Conservation (phyloP, 495 filamentous ascomycete genomes). For the Penicillium mononematosum region DNA sequence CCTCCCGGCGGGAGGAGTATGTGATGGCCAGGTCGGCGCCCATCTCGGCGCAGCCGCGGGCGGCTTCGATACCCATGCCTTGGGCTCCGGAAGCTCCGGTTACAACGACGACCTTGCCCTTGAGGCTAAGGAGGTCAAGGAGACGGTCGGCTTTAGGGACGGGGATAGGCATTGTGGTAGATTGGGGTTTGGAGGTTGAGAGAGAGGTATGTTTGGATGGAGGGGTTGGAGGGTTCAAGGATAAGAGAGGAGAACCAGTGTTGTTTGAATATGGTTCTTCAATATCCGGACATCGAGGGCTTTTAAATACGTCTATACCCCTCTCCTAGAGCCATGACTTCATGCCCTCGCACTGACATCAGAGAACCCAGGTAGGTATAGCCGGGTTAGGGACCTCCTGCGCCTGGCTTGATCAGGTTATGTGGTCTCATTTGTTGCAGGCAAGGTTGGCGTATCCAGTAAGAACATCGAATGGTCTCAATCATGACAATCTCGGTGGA, state of each 20-base stretch:
- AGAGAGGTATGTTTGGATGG: neutral
- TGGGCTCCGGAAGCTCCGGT: slow-evolving; percentile 68
- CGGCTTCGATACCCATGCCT: slow-evolving; percentile 73
- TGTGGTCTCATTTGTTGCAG: neutral
- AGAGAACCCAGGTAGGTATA: neutral
- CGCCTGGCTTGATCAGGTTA: slow-evolving; percentile 11
- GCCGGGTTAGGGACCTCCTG: slow-evolving; percentile 1
- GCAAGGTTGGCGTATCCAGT: slow-evolving; percentile 2
- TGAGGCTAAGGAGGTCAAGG: slow-evolving; percentile 65
- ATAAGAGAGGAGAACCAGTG: neutral
- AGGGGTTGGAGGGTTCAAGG: neutral
- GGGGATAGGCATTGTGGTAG: slow-evolving; percentile 49
- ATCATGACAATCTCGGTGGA: neutral
- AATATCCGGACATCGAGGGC: neutral
- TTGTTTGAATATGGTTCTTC: too few species aligned
- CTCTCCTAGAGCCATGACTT: slow-evolving; percentile 3
- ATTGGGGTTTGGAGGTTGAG: neutral
- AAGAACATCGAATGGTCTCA: neutral
- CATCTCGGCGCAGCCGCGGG: slow-evolving; percentile 70
- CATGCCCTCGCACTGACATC: slow-evolving; percentile 13
- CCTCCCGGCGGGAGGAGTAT: slow-evolving; percentile 59
- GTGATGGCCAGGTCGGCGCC: slow-evolving; percentile 69
- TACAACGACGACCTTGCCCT: slow-evolving; percentile 70
- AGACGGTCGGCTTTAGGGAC: slow-evolving; percentile 58
- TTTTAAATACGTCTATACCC: slow-evolving; percentile 4